Evolutionary conservation across 169 alveolate species (phyloP), one percentile per base, ranked within the genome.

Genomic region (Plasmodium gaboni): DNA sequence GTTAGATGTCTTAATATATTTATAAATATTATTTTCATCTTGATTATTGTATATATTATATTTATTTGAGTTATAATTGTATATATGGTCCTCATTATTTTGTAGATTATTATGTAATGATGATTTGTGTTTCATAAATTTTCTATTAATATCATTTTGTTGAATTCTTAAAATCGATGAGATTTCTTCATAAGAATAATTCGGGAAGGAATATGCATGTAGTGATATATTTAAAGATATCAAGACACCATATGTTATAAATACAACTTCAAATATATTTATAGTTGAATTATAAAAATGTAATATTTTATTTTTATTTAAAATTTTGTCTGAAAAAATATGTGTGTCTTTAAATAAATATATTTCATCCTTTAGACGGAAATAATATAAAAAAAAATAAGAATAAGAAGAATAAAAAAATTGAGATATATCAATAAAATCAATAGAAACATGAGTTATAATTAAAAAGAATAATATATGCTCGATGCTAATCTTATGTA

Each of bases 361-460:
- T 2, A 26, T 17, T 22, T 78, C 89, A 13, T 64, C 71, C 13
- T 64, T 69, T 38, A 78, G 24, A 24, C 89, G 51, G n/a, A 78
- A 78, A 22, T 78, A 59, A 60, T 78, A 64, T n/a, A 78, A 59
- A 15, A 64, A 51, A 50, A 78, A 78, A 78, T 64, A 59, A 4
- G 67, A 32, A 78, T 78, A 24, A 1, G 55, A 15, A 42, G 63
- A 78, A 78, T n/a, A 78, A 22, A 78, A 78, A n/a, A 78, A 78
- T 17, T 78, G 32, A 2, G 89, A 64, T 4, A 78, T 65, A 10
- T 78, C 89, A 5, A 78, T 26, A 7, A 78, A 50, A 26, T 78
- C 89, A 26, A 78, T 78, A 26, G 89, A 50, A 3, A 78, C 89
- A 57, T 78, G 89, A 13, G 53, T 67, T 26, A 78, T 78, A 26